Conservation (phyloP, 2,329 filamentous ascomycete species). For the Neofusicoccum umdonicola region DNA sequence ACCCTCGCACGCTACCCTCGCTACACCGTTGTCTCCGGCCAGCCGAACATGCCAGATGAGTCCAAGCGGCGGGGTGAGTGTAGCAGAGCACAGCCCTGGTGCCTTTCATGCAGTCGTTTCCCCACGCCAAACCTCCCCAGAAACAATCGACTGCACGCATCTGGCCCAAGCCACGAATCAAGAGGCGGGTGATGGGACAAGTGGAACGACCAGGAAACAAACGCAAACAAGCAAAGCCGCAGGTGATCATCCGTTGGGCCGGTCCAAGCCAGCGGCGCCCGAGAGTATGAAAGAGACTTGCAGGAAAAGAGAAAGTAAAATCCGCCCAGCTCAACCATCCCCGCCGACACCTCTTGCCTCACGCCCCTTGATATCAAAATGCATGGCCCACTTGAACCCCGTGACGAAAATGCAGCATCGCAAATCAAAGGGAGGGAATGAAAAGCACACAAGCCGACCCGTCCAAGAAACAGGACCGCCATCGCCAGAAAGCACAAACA, state of each 20-base stretch:
- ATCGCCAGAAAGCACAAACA: background rate
- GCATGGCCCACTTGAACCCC: background rate
- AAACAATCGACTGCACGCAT: background rate
- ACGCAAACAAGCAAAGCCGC: background rate
- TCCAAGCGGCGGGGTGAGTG: background rate
- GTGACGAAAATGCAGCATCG: conserved; percentile 6
- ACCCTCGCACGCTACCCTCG: background rate
- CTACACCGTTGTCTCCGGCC: no score
- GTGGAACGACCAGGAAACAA: background rate
- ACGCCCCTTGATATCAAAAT: conserved; percentile 9
- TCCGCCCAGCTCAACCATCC: conserved; percentile 4
- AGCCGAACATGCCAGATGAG: background rate
- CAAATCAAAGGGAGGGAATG: background rate
- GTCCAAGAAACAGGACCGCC: background rate
- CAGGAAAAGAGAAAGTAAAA: background rate
- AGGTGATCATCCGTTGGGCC: background rate
- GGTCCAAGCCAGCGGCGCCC: background rate
- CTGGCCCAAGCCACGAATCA: background rate
- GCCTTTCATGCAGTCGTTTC: background rate
- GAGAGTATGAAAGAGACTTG: background rate
- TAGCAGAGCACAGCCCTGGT: background rate
- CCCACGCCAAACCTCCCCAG: background rate
- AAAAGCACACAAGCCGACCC: background rate
- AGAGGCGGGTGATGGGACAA: background rate
- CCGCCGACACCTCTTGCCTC: background rate